A percentile compares a stretch with the other conserved stretches of the same genome.
Conservation (phyloP, 2,329 filamentous ascomycete species). For the Colletotrichum chlorophyti region DNA sequence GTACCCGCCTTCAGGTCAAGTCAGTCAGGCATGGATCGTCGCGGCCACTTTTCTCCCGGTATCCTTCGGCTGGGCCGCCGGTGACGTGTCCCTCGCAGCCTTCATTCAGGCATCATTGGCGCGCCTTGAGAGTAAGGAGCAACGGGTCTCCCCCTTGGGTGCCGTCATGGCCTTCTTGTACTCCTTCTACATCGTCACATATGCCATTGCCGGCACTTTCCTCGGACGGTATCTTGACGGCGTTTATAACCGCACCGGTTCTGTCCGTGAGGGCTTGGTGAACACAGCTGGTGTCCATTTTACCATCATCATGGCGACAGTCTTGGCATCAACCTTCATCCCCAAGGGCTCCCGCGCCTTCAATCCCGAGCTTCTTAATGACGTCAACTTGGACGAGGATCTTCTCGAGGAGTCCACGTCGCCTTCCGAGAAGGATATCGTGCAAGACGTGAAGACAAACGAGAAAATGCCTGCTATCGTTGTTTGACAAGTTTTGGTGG, state of each 20-base stretch:
- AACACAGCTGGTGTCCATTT: constrained; percentile 56
- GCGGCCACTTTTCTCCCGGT: constrained; percentile 48
- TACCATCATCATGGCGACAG: constrained; percentile 47
- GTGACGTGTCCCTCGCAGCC: constrained; percentile 56
- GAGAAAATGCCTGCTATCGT: neutral
- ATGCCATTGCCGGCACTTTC: constrained; percentile 50
- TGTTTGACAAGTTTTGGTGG: neutral
- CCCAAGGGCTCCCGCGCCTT: constrained; percentile 49
- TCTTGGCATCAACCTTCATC: constrained; percentile 52
- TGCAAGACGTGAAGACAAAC: neutral
- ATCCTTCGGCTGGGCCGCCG: constrained; percentile 57
- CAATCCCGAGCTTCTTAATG: constrained; percentile 50
- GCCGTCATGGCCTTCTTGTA: constrained; percentile 60
- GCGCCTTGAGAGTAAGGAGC: constrained; percentile 48
- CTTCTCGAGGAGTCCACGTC: neutral
- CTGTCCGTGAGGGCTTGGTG: constrained; percentile 45
- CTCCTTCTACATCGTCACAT: constrained; percentile 54
- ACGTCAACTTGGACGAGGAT: constrained; percentile 41
- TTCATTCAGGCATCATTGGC: constrained; percentile 58
- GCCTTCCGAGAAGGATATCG: neutral
- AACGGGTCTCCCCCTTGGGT: constrained; percentile 54
- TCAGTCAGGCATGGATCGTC: constrained; percentile 45
- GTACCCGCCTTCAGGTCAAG: constrained; percentile 46
- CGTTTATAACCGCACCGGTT: constrained; percentile 40
- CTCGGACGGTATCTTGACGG: constrained; percentile 53